Conservation (phyloP, 2,329 filamentous ascomycete genomes). For the Neofusicoccum laricinum region DNA sequence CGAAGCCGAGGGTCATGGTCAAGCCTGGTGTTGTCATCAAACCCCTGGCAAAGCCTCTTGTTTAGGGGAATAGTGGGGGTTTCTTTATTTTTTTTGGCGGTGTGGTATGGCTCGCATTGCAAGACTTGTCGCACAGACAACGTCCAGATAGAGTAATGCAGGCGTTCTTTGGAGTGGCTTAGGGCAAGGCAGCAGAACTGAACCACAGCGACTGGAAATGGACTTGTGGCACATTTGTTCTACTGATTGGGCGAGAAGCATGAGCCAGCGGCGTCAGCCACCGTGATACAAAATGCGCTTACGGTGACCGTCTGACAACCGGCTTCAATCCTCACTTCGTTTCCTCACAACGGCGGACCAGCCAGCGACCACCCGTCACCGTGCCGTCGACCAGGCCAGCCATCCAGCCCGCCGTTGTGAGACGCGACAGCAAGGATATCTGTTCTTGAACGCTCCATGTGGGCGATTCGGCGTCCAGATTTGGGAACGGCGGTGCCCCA, state of each 20-base stretch:
- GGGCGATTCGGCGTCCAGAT: neutral
- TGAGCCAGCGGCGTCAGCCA: neutral
- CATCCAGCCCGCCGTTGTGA: neutral
- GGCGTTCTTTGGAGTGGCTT: neutral
- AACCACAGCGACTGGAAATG: neutral
- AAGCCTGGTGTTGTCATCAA: conserved; percentile 86
- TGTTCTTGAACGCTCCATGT: neutral
- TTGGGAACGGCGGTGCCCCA: neutral
- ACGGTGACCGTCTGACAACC: neutral
- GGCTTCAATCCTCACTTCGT: neutral
- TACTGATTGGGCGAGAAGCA: neutral
- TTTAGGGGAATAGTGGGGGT: conserved; percentile 31
- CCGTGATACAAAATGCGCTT: neutral
- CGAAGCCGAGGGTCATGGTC: conserved; percentile 83
- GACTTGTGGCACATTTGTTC: neutral
- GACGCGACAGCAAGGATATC: neutral
- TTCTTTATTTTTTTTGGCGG: neutral
- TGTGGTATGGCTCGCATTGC: neutral
- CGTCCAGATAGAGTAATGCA: conserved; percentile 13
- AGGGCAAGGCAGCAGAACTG: neutral
- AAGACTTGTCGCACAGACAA: conserved; percentile 13
- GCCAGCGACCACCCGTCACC: too few species aligned
- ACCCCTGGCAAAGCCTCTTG: conserved; percentile 76
- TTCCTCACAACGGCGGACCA: neutral
- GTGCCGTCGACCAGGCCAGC: too few species aligned